Evolutionary conservation across 1,284 basidiomycete species (phyloP).

Genomic region (Leccinum huronense): DNA sequence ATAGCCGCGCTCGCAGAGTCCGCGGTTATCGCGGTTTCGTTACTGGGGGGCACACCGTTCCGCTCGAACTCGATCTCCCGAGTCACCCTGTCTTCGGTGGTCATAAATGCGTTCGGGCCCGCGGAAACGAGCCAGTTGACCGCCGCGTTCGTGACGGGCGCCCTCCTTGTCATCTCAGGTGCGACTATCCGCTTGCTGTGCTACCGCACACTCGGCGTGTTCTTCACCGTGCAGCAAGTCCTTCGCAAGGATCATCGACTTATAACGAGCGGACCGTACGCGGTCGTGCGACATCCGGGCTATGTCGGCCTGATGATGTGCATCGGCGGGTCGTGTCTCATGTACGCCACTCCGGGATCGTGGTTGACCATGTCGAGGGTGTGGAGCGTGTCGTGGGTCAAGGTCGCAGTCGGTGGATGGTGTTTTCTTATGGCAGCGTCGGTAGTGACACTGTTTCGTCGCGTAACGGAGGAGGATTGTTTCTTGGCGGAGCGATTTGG

Average conservation of each 20-base stretch:
- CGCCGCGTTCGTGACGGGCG: slow-evolving; percentile 15
- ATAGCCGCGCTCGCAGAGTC: slow-evolving; percentile 8
- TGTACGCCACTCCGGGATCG: slow-evolving; percentile 9
- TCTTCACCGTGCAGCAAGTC: slow-evolving; percentile 17
- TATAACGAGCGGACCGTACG: slow-evolving; percentile 20
- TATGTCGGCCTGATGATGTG: slow-evolving; percentile 13
- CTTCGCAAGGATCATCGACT: slow-evolving; percentile 22
- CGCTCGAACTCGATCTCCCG: not conserved
- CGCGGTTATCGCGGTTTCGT: slow-evolving; percentile 2
- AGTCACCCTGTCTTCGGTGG: not conserved
- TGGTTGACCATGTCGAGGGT: slow-evolving; percentile 20
- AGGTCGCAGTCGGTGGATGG: not conserved
- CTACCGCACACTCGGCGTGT: slow-evolving; percentile 18
- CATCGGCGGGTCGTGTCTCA: slow-evolving; percentile 6
- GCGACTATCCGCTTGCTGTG: slow-evolving; percentile 13
- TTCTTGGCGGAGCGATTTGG: slow-evolving; percentile 17
- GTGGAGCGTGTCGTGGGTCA: slow-evolving; percentile 1
- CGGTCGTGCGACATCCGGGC: slow-evolving; percentile 22
- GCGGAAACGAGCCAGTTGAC: slow-evolving; percentile 13
- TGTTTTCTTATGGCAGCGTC: not conserved
- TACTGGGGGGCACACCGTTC: not conserved
- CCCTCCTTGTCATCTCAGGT: slow-evolving; percentile 9
- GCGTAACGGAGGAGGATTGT: slow-evolving; percentile 16
- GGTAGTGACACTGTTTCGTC: slow-evolving; percentile 8
- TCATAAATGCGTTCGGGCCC: slow-evolving; percentile 11